Percentiles rank a stretch among this genome's conserved stretches.
These are phyloP conservation scores for Populus hybrid DNA, from an alignment of 441 rosid genomes.

Conservation along the genomic window DNA sequence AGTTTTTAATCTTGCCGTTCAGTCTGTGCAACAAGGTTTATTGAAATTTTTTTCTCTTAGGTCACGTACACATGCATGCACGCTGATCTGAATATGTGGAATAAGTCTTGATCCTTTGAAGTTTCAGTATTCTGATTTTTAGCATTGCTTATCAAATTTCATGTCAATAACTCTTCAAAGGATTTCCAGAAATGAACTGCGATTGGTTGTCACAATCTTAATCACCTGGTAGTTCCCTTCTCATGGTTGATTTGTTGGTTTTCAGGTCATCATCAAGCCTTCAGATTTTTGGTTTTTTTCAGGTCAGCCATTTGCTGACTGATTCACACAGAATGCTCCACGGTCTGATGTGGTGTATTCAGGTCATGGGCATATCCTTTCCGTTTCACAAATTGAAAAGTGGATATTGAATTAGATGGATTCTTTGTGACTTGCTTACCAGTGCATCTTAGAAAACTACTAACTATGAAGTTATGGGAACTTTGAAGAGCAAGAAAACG, in stretches of 20 bases:
- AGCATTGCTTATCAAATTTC: background rate
- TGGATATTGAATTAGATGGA: background rate
- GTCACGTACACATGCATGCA: background rate
- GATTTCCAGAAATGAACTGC: background rate
- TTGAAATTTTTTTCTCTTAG: background rate
- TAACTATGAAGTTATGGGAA: no score
- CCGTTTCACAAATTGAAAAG: background rate
- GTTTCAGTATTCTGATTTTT: background rate
- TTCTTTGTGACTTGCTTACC: background rate
- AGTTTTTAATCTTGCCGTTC: background rate
- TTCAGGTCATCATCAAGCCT: background rate
- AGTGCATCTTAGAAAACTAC: no score
- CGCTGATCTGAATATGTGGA: background rate
- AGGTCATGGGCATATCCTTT: background rate
- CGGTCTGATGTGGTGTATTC: background rate
- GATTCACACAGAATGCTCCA: background rate
- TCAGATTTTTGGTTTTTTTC: background rate
- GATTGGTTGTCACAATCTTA: background rate
- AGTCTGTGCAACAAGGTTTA: background rate
- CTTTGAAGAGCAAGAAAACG: background rate
- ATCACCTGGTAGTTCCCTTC: background rate
- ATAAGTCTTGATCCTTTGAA: background rate
- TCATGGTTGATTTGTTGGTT: background rate
- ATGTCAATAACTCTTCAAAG: background rate
- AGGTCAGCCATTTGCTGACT: background rate